Base-by-base conservation (phyloP, 345 rosid species). In the Mangifera indica region DNA sequence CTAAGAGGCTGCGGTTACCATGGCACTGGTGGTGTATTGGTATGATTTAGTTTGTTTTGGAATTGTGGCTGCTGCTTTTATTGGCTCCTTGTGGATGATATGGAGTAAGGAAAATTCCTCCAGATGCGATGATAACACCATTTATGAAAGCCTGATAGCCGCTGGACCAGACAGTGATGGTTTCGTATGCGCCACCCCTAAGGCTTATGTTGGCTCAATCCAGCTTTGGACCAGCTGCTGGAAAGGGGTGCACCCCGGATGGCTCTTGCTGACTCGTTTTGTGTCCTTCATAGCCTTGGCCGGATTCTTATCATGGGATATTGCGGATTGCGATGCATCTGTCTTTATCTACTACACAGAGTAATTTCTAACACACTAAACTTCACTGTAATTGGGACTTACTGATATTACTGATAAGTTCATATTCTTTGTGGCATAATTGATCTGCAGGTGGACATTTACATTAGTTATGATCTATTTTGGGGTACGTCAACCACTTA, bases 371-470 rank as follows among this genome's bases (percentile, higher is more conserved):
- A 59, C 20, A 29, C 3, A n/a, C n/a, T n/a, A n/a, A 29, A 29
- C 32, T 29, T 29, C 32, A 29, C 32, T 29, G 3, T 29, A 29
- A 29, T 29, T 29, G 3, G n/a, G n/a, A n/a, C n/a, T n/a, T n/a
- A n/a, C n/a, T 29, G 24, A 9, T 46, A 3, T 37, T 44, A 21
- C 52, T 69, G 55, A 54, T 58, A 24, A 42, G 37, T 46, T 25
- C 12, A 10, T n/a, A 6, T 53, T 67, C 14, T 15, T 67, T 29
- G 49, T 58, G 48, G 11, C 49, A 40, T 49, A 60, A 61, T 58
- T 60, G 21, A 71, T 81, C 46, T 80, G 85, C 93, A 95, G 98
- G 82, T 95, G 99, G 98, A 89, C 97, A 56, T 91, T 92, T 79
- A 57, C 84, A 18, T 78, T 95, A 72, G 91, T 91, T 53, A 85